Evolutionary conservation across 768 basidiomycete genomes (phyloP).

Genomic region (Suillus occidentalis): DNA sequence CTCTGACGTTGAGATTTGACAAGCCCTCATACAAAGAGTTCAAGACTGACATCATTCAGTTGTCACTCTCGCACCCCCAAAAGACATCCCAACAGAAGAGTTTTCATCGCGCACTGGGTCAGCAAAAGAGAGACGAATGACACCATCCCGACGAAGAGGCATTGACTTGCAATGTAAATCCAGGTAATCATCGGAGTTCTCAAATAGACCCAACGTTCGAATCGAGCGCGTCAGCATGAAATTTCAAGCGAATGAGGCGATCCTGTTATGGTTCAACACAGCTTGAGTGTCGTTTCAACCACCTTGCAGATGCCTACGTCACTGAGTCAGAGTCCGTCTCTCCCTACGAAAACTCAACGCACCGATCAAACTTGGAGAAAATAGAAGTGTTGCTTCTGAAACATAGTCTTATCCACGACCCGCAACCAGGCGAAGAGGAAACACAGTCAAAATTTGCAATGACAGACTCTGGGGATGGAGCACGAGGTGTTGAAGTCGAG

Average conservation of each 20-base stretch:
- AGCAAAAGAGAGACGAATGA: no score
- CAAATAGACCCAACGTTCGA: constrained; percentile 43
- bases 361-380: constrained; percentile 80
- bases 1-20: no score
- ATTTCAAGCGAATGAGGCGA: constrained; percentile 88
- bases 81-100: no score
- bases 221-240: constrained; percentile 94
- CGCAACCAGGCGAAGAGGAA: constrained; percentile 95
- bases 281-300: constrained; percentile 93
- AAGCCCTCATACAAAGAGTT: no score
- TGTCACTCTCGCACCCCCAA: no score
- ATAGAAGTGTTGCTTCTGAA: constrained; percentile 73
- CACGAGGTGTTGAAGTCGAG: constrained; percentile 43
- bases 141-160: not conserved
- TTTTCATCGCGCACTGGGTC: no score
- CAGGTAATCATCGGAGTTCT: no score
- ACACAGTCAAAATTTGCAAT: constrained; percentile 47
- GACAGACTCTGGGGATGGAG: constrained; percentile 18
- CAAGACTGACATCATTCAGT: no score
- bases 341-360: constrained; percentile 53
- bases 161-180: not conserved
- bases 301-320: constrained; percentile 82
- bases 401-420: constrained; percentile 83
- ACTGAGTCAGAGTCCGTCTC: constrained; percentile 38
- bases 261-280: constrained; percentile 58